Evolutionary conservation across 1,284 basidiomycete genomes (phyloP).

Genomic region (Ganoderma sp.): DNA sequence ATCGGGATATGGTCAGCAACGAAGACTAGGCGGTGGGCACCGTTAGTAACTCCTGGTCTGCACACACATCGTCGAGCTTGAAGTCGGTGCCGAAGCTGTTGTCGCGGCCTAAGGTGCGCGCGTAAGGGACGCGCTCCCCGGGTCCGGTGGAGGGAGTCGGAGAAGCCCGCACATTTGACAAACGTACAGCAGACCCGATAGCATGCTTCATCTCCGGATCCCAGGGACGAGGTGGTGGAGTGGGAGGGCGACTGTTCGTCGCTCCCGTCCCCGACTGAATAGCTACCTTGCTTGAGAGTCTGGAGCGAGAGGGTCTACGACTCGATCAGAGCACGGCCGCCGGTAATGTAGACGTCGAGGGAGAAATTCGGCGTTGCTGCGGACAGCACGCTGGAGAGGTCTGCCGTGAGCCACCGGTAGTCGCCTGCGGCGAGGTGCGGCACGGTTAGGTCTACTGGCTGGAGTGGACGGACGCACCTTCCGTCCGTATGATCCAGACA

Average conservation of each 20-base stretch:
- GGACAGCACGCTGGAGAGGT: slow-evolving; percentile 28
- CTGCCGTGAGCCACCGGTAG: slow-evolving; percentile 32
- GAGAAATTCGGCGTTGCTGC: slow-evolving; percentile 24
- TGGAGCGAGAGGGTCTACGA: slow-evolving; percentile 8
- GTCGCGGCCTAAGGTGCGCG: neutral
- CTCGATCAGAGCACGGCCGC: slow-evolving; percentile 4
- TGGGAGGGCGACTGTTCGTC: neutral
- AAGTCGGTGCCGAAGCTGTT: neutral
- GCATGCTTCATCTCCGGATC: slow-evolving; percentile 20
- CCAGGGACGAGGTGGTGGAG: neutral
- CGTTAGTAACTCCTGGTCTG: neutral
- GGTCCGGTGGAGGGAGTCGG: neutral
- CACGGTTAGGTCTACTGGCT: neutral
- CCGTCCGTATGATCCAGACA: slow-evolving; percentile 48
- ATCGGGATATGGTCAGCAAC: no score
- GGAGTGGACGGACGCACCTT: slow-evolving; percentile 37
- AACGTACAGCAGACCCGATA: neutral
- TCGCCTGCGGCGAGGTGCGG: slow-evolving; percentile 25
- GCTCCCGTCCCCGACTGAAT: neutral
- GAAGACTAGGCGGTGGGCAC: no score
- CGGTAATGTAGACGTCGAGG: slow-evolving; percentile 33
- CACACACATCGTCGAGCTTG: neutral
- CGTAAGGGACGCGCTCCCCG: neutral
- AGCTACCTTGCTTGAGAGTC: slow-evolving; percentile 15
- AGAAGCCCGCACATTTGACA: neutral